phyloP scores from a whole-genome alignment of 352 stramenopile genomes.

The Thalassiosira livingstoniorum region DNA sequence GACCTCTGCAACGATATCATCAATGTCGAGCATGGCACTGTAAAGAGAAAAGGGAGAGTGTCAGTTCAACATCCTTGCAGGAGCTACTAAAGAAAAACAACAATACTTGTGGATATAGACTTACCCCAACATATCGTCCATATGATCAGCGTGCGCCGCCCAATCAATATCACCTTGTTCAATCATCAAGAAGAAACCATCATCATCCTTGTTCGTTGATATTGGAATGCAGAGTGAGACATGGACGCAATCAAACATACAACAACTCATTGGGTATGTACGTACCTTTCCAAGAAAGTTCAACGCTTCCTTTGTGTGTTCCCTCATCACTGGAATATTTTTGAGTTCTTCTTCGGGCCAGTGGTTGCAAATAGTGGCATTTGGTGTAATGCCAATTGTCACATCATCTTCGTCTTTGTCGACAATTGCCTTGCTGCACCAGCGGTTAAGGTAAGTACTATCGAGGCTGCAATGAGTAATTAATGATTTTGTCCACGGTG shows the following conservation, averaged over 20 bases:
- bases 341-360: constrained; percentile 52
- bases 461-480: no score
- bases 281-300: constrained; percentile 64
- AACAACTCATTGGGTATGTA: background rate
- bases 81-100: no score
- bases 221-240: background rate
- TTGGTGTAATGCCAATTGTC: constrained; percentile 28
- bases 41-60: no score
- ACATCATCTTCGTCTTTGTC: constrained; percentile 50
- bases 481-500: no score
- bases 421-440: constrained; percentile 38
- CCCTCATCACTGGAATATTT: constrained; percentile 56
- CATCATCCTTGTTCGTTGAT: constrained; percentile 28
- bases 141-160: constrained; percentile 56
- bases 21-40: constrained; percentile 67
- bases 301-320: constrained; percentile 55
- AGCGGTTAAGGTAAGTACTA: constrained; percentile 45
- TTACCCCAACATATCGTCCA: constrained; percentile 71
- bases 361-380: constrained; percentile 53
- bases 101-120: no score
- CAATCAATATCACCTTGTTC: constrained; percentile 68
- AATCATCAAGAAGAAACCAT: constrained; percentile 70
- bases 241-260: background rate
- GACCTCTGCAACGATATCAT: constrained; percentile 53
- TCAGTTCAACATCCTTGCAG: no score